Evolutionary conservation across 1,284 basidiomycete genomes (phyloP).

Genomic region (Cryptococcus sp.): DNA sequence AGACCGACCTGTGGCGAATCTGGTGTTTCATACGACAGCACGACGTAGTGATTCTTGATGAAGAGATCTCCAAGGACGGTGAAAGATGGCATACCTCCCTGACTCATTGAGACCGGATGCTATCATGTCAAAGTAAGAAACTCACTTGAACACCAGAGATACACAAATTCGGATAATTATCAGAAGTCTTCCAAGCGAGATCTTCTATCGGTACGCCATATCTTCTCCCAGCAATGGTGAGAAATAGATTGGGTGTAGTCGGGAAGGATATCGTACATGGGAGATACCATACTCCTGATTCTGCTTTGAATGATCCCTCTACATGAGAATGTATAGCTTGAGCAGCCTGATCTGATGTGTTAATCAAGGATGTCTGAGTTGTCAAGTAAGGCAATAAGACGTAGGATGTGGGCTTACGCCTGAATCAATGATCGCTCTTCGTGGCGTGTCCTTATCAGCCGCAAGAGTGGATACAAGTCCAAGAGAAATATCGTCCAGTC

Average conservation of each 20-base stretch:
- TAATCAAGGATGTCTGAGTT: conserved; percentile 19
- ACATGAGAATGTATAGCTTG: conserved; percentile 12
- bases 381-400: background rate
- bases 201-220: conserved; percentile 23
- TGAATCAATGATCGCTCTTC: conserved; percentile 23
- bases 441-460: conserved; percentile 10
- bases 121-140: background rate
- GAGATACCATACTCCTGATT: conserved; percentile 18
- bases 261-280: conserved; percentile 14
- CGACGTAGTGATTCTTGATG: conserved; percentile 27
- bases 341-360: conserved; percentile 15
- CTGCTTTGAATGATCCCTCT: conserved; percentile 3
- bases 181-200: conserved; percentile 22
- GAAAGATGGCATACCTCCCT: conserved; percentile 19
- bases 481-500: conserved; percentile 15
- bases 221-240: conserved; percentile 12
- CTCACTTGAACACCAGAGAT: conserved; percentile 25
- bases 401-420: conserved; percentile 7
- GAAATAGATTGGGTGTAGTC: conserved; percentile 14
- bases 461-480: conserved; percentile 8
- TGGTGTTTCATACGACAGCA: conserved; percentile 16
- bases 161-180: conserved; percentile 11
- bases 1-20: conserved; percentile 13
- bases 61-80: conserved; percentile 26
- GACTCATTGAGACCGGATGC: background rate